These are phyloP conservation scores for Cyathus striatus DNA, from an alignment of 768 basidiomycete genomes.

Conservation along the genomic window DNA sequence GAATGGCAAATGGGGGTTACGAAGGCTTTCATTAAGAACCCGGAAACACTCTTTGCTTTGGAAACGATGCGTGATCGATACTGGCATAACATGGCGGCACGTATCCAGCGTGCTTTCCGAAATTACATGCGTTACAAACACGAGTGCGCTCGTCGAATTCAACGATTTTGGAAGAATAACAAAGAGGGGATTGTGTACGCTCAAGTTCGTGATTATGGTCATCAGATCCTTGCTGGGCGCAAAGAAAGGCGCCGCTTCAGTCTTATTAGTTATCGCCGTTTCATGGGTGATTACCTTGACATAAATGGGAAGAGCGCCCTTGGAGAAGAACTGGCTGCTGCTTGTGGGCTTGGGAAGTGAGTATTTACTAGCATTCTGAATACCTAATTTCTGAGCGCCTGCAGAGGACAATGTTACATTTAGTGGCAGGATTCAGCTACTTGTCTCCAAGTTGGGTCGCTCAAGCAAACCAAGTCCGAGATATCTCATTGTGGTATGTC, in stretches of 20 bases:
- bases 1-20: slow-evolving; percentile 99
- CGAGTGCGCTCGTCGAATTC: slow-evolving; percentile 92
- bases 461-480: slow-evolving; percentile 92
- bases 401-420: slow-evolving; percentile 77
- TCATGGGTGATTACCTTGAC: slow-evolving; percentile 94
- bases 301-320: slow-evolving; percentile 77
- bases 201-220: slow-evolving; percentile 90
- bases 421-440: slow-evolving; percentile 73
- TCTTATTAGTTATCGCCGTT: slow-evolving; percentile 89
- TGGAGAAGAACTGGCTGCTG: slow-evolving; percentile 68
- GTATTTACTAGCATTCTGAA: too few relatives aligned
- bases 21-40: slow-evolving; percentile 99
- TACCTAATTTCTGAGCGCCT: too few relatives aligned
- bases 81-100: slow-evolving; percentile 99
- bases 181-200: slow-evolving; percentile 89
- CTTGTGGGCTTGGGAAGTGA: slow-evolving; percentile 65
- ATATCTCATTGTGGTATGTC: slow-evolving; percentile 80
- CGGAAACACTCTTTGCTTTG: slow-evolving; percentile 97
- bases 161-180: slow-evolving; percentile 98
- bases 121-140: slow-evolving; percentile 95
- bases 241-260: slow-evolving; percentile 95
- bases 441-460: slow-evolving; percentile 80
- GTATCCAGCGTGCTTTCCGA: slow-evolving; percentile 94
- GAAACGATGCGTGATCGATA: slow-evolving; percentile 99
- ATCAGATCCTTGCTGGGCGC: slow-evolving; percentile 83